These are phyloP conservation scores for Waltergamsia citrina DNA, from an alignment of 2,329 filamentous ascomycete species.

Conservation along the genomic window DNA sequence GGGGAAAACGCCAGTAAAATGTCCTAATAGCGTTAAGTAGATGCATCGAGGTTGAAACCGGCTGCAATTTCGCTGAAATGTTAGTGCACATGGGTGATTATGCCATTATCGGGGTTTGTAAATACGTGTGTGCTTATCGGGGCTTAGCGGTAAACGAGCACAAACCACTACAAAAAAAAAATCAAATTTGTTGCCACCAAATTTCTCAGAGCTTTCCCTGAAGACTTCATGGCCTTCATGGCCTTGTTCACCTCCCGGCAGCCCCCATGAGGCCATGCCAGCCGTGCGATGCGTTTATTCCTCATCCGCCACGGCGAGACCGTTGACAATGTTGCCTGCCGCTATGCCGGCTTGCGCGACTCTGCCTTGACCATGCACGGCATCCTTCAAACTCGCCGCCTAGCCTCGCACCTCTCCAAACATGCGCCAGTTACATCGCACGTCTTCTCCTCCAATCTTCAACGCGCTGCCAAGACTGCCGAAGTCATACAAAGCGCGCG, in stretches of 20 bases:
- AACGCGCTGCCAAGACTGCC: constrained; percentile 65
- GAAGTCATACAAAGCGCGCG: constrained; percentile 50
- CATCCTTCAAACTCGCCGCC: constrained; percentile 63
- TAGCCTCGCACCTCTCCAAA: constrained; percentile 51
- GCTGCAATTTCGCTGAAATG: too few relatives aligned
- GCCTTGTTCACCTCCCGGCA: not conserved
- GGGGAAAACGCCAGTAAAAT: too few relatives aligned
- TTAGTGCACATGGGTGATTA: too few relatives aligned
- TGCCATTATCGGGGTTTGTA: too few relatives aligned
- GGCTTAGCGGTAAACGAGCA: too few relatives aligned
- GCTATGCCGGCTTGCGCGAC: constrained; percentile 74
- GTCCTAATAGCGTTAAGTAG: too few relatives aligned
- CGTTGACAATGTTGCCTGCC: constrained; percentile 74
- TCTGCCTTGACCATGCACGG: constrained; percentile 76
- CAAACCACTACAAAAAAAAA: too few relatives aligned
- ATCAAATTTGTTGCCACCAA: too few relatives aligned
- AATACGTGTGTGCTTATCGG: too few relatives aligned
- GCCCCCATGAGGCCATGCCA: constrained; percentile 5
- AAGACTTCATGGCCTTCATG: constrained; percentile 1
- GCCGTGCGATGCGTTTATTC: constrained; percentile 41
- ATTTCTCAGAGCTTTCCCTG: too few relatives aligned
- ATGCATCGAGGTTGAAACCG: too few relatives aligned
- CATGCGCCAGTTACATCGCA: constrained; percentile 35
- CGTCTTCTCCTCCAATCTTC: constrained; percentile 70
- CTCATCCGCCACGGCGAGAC: constrained; percentile 85